phyloP scores from a whole-genome alignment of 2,329 filamentous ascomycete genomes.

The Claviceps citrina region DNA sequence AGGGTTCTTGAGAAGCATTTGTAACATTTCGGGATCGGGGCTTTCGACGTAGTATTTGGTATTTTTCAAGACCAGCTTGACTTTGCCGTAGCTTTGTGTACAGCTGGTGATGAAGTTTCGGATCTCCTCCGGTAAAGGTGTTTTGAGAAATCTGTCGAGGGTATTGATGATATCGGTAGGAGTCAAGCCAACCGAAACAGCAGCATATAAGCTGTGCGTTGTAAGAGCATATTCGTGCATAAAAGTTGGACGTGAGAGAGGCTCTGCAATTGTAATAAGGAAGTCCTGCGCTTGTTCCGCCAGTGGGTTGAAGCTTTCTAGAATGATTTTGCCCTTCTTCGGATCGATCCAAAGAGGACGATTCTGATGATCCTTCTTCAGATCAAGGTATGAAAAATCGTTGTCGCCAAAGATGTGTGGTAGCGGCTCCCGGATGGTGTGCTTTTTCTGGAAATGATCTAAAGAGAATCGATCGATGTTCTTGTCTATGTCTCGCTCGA shows the following conservation, averaged over 20 bases:
- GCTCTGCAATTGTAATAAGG: conserved; percentile 88
- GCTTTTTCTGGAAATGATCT: conserved; percentile 33
- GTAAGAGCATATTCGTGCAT: conserved; percentile 91
- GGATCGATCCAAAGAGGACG: conserved; percentile 92
- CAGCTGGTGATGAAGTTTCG: conserved; percentile 63
- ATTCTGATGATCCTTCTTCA: conserved; percentile 81
- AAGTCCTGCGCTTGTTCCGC: conserved; percentile 85
- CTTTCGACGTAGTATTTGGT: conserved; percentile 92
- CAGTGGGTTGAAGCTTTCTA: conserved; percentile 85
- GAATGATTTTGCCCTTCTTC: conserved; percentile 67
- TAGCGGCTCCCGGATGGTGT: conserved; percentile 27
- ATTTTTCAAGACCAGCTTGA: conserved; percentile 86
- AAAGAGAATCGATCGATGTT: conserved; percentile 46
- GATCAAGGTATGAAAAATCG: conserved; percentile 67
- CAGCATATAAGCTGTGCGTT: conserved; percentile 84
- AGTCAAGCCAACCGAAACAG: conserved; percentile 83
- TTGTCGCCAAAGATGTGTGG: conserved; percentile 31
- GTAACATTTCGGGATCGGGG: conserved; percentile 70
- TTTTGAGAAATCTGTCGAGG: conserved; percentile 79
- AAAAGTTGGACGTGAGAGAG: conserved; percentile 73
- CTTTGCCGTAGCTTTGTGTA: conserved; percentile 85
- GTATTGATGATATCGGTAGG: conserved; percentile 82
- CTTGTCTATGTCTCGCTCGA: conserved; percentile 39
- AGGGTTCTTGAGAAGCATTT: conserved; percentile 70
- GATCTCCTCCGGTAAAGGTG: conserved; percentile 66